These are phyloP conservation scores for Petasospora fabianii DNA, from an alignment of 1,139 yeast species.

Conservation along the genomic window DNA sequence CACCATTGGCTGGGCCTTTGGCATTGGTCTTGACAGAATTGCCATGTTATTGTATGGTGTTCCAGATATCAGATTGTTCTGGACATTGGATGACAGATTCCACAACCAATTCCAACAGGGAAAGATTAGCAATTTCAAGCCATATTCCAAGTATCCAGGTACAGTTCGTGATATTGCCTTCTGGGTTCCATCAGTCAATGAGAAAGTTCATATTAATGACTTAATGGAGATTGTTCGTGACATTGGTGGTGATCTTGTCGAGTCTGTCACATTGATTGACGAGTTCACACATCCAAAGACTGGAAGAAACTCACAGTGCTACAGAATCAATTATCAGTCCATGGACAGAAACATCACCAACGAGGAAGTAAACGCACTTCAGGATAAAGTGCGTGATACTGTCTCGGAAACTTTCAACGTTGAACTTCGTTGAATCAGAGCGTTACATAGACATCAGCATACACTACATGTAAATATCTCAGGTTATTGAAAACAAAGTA, in stretches of 20 bases:
- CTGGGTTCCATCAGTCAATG: slow-evolving; percentile 60
- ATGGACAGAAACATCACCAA: slow-evolving; percentile 92
- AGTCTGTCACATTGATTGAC: slow-evolving; percentile 76
- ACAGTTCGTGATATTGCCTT: slow-evolving; percentile 85
- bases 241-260: slow-evolving; percentile 84
- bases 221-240: slow-evolving; percentile 89
- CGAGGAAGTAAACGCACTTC: slow-evolving; percentile 71
- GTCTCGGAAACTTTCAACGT: slow-evolving; percentile 52
- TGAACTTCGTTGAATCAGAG: slow-evolving; percentile 48
- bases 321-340: slow-evolving; percentile 87
- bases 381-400: slow-evolving; percentile 55
- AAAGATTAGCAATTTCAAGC: slow-evolving; percentile 67
- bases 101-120: slow-evolving; percentile 64
- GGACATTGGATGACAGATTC: slow-evolving; percentile 85
- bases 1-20: slow-evolving; percentile 95
- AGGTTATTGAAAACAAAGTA: background rate
- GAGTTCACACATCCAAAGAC: slow-evolving; percentile 85
- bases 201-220: slow-evolving; percentile 69
- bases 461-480: background rate
- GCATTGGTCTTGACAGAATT: slow-evolving; percentile 89
- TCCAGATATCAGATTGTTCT: slow-evolving; percentile 90
- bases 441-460: background rate
- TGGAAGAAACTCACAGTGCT: slow-evolving; percentile 73
- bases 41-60: slow-evolving; percentile 95
- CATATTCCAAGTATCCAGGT: slow-evolving; percentile 91